These are phyloP conservation scores for Achaetomiella virescens DNA, from an alignment of 495 filamentous ascomycete species.

Conservation along the genomic window DNA sequence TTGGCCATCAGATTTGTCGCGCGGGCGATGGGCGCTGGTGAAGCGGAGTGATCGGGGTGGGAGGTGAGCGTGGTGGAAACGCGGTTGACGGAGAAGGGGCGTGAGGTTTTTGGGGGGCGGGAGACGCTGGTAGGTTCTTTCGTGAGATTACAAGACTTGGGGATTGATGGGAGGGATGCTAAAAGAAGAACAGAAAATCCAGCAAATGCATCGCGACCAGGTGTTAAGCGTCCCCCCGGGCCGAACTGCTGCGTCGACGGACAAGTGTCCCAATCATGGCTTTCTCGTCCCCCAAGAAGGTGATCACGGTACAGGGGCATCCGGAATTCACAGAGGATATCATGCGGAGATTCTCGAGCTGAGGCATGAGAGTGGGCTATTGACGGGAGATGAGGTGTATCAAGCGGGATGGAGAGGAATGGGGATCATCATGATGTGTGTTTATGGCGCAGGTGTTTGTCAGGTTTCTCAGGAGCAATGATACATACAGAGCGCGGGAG, in stretches of 20 bases:
- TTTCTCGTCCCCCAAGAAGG: slow-evolving; percentile 61
- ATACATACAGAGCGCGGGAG: neutral
- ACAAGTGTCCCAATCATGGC: slow-evolving; percentile 67
- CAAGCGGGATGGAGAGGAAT: slow-evolving; percentile 62
- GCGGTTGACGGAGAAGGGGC: slow-evolving; percentile 62
- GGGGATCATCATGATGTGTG: slow-evolving; percentile 64
- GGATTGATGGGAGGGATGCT: neutral
- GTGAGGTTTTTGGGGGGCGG: slow-evolving; percentile 58
- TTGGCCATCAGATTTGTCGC: slow-evolving; percentile 89
- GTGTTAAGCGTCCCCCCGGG: slow-evolving; percentile 61
- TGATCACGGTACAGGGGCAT: slow-evolving; percentile 84
- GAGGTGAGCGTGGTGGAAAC: slow-evolving; percentile 71
- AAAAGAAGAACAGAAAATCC: slow-evolving; percentile 51
- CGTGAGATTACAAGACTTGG: neutral
- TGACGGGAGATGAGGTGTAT: slow-evolving; percentile 56
- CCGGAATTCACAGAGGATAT: slow-evolving; percentile 81
- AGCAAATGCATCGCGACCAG: slow-evolving; percentile 88
- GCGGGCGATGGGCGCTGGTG: slow-evolving; percentile 64
- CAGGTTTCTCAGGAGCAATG: slow-evolving; percentile 58
- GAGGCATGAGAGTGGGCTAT: slow-evolving; percentile 57
- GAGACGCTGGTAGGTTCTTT: slow-evolving; percentile 56
- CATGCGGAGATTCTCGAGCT: slow-evolving; percentile 59
- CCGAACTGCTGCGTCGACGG: slow-evolving; percentile 61
- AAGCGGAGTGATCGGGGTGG: slow-evolving; percentile 67
- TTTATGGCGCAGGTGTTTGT: slow-evolving; percentile 63